Evolutionary conservation across 345 rosid species (phyloP).

Genomic region (Iberis pinnata): DNA sequence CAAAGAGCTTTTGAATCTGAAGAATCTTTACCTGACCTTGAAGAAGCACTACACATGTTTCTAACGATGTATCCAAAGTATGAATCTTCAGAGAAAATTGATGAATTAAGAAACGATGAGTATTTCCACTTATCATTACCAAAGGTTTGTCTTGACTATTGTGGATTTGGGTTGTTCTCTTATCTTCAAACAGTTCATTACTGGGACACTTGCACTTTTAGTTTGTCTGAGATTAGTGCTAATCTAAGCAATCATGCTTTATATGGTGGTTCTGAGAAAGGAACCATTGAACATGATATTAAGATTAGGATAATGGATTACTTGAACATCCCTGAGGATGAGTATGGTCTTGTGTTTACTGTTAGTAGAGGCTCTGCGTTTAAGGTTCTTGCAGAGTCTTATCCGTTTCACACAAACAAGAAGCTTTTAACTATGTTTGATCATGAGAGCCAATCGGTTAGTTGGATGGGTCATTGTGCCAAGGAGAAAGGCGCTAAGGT

Average conservation of each 20-base stretch:
- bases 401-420: conserved; percentile 94
- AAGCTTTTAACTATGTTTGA: conserved; percentile 95
- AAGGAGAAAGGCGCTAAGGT: conserved; percentile 92
- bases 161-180: conserved; percentile 93
- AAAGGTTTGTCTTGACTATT: conserved; percentile 98
- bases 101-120: conserved; percentile 66
- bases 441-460: conserved; percentile 94
- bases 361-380: conserved; percentile 99
- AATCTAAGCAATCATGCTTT: conserved; percentile 95
- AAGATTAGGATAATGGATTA: conserved; percentile 91
- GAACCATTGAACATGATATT: conserved; percentile 80
- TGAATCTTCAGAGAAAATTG: conserved; percentile 74
- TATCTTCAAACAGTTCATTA: conserved; percentile 84
- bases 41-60: conserved; percentile 64
- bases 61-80: conserved; percentile 86
- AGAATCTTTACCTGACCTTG: conserved; percentile 58
- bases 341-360: conserved; percentile 96
- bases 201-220: conserved; percentile 98
- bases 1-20: conserved; percentile 65
- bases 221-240: conserved; percentile 90
- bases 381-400: conserved; percentile 86
- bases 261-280: conserved; percentile 87
- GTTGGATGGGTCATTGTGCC: conserved; percentile 97
- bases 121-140: conserved; percentile 68
- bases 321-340: conserved; percentile 94